Evolutionary conservation across 805 yeast species (phyloP).

Genomic region (Barnettozyma pratensis): DNA sequence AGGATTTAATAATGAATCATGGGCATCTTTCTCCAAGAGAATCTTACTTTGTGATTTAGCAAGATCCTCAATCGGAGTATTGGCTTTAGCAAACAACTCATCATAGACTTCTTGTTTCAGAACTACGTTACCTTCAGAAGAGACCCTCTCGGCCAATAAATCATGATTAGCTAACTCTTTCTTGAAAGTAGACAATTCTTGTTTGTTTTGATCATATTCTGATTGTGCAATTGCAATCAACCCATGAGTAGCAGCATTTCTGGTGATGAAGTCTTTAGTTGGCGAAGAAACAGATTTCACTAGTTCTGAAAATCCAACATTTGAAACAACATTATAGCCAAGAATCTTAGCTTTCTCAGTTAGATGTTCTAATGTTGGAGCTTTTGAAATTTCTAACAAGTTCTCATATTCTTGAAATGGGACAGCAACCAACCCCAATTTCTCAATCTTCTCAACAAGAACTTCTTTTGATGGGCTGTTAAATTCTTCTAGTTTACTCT

Average conservation of each 20-base stretch:
- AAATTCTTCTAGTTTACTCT: conserved; percentile 16
- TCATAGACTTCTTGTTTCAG: conserved; percentile 14
- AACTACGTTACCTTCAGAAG: conserved; percentile 15
- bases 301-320: conserved; percentile 8
- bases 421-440: conserved; percentile 9
- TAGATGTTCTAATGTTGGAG: conserved; percentile 9
- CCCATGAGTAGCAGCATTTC: conserved; percentile 4
- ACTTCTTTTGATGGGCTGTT: conserved; percentile 13
- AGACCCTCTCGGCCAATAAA: conserved; percentile 23
- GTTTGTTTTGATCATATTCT: conserved; percentile 9
- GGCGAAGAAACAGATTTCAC: conserved; percentile 3
- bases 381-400: conserved; percentile 5
- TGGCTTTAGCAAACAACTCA: conserved; percentile 10
- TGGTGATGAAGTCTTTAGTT: conserved; percentile 7
- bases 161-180: conserved; percentile 25
- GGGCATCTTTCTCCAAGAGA: conserved; percentile 2
- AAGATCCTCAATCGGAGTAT: conserved; percentile 5
- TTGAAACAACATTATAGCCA: conserved; percentile 21
- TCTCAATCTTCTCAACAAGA: conserved; percentile 3
- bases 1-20: conserved; percentile 6
- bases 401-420: conserved; percentile 9
- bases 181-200: conserved; percentile 16
- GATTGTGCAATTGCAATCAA: conserved; percentile 9
- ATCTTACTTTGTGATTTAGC: conserved; percentile 2
- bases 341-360: conserved; percentile 7